Evolutionary conservation across 2,329 filamentous ascomycete species (phyloP).

Genomic region (Mariannaea elegans): DNA sequence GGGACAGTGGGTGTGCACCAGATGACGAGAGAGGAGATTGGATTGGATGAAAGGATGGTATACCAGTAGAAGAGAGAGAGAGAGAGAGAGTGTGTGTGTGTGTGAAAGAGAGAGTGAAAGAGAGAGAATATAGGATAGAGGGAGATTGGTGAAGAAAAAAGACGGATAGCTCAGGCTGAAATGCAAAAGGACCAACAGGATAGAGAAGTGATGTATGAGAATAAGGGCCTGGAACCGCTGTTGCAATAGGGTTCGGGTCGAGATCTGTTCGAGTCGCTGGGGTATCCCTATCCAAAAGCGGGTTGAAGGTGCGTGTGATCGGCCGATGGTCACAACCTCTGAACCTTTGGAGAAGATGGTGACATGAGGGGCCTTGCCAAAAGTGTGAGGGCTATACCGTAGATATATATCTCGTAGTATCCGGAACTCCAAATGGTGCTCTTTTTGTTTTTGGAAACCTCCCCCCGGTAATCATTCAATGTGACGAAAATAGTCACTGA

Average conservation of each 20-base stretch:
- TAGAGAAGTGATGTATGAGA: not conserved
- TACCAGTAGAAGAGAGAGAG: too few relatives aligned
- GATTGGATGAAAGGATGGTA: not conserved
- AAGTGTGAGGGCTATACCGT: too few relatives aligned
- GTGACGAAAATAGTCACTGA: too few relatives aligned
- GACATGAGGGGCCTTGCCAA: not conserved
- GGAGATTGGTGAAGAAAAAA: too few relatives aligned
- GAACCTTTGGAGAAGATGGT: not conserved
- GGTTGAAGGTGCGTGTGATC: not conserved
- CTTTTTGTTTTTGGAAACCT: too few relatives aligned
- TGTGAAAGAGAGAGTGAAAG: too few relatives aligned
- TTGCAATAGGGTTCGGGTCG: not conserved
- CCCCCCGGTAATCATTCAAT: too few relatives aligned
- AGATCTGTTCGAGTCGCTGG: constrained; percentile 3
- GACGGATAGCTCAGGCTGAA: not conserved
- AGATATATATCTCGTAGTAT: too few relatives aligned
- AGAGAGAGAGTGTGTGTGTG: too few relatives aligned
- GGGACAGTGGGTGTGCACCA: not conserved
- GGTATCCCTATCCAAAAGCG: not conserved
- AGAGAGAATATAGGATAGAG: too few relatives aligned
- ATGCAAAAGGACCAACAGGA: not conserved
- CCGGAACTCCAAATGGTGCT: too few relatives aligned
- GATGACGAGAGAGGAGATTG: not conserved
- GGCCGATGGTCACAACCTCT: not conserved
- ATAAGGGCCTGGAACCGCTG: not conserved